phyloP scores from a whole-genome alignment of 768 basidiomycete species.

The Phaeotremella skinneri region DNA sequence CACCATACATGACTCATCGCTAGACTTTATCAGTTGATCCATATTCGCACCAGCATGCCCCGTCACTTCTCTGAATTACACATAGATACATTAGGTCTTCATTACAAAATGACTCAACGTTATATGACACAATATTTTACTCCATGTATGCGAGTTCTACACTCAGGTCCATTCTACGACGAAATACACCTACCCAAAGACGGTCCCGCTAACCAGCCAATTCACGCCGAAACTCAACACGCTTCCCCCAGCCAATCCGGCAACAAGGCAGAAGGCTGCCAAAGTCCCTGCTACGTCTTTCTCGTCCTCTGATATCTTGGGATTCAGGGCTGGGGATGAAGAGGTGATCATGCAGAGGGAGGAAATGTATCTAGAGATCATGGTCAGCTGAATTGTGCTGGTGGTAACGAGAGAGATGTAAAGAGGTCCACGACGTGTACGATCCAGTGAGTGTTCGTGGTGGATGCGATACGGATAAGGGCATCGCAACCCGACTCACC shows the following conservation, averaged over 20 bases:
- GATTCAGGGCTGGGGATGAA: conserved; percentile 76
- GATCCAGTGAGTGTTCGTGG: too few species aligned
- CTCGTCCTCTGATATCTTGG: conserved; percentile 67
- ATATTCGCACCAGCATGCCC: too few species aligned
- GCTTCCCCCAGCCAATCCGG: conserved; percentile 73
- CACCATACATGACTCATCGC: too few species aligned
- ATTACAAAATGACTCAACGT: too few species aligned
- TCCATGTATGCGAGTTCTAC: too few species aligned
- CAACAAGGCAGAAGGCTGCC: conserved; percentile 72
- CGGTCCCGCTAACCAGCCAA: conserved; percentile 17
- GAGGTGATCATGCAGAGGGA: conserved; percentile 79
- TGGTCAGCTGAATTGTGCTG: not conserved
- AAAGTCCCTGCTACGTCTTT: conserved; percentile 83
- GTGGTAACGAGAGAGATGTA: not conserved
- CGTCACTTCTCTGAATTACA: too few species aligned
- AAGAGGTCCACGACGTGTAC: not conserved
- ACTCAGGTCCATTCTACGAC: too few species aligned
- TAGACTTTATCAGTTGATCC: too few species aligned
- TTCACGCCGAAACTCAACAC: conserved; percentile 73
- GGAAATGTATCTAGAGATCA: conserved; percentile 58
- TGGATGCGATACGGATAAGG: not conserved
- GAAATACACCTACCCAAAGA: conserved; percentile 1
- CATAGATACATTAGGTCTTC: too few species aligned
- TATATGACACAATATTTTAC: too few species aligned
- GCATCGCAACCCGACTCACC: conserved; percentile 50